A percentile compares a stretch with the other conserved stretches of the same genome.
Evolutionary conservation across 1,139 yeast species (phyloP).

Genomic region (Debaryomyces robertsiae): DNA sequence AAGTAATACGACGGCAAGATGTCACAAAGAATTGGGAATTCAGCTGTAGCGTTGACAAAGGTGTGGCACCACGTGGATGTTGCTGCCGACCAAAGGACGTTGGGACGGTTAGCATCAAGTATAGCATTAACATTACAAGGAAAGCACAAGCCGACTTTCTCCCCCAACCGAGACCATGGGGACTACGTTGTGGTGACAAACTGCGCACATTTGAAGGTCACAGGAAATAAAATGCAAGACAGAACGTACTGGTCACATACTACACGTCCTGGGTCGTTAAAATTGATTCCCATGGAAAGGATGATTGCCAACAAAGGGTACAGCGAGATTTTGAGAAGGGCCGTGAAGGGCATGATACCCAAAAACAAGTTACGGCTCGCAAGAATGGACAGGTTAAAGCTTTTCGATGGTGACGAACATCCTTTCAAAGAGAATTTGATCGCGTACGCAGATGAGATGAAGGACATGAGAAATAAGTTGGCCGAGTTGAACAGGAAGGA

Average conservation of each 20-base stretch:
- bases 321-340: slow-evolving; percentile 77
- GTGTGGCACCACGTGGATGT: slow-evolving; percentile 96
- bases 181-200: slow-evolving; percentile 97
- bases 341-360: slow-evolving; percentile 96
- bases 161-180: slow-evolving; percentile 79
- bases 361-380: slow-evolving; percentile 80
- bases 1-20: slow-evolving; percentile 23
- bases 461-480: slow-evolving; percentile 47
- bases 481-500: slow-evolving; percentile 43
- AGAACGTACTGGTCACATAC: slow-evolving; percentile 93
- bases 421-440: slow-evolving; percentile 82
- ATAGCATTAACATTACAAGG: slow-evolving; percentile 91
- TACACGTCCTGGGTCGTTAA: slow-evolving; percentile 86
- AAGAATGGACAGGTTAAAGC: slow-evolving; percentile 81
- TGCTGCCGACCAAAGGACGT: slow-evolving; percentile 77
- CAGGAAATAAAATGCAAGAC: slow-evolving; percentile 82
- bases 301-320: slow-evolving; percentile 80
- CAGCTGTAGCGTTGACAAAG: slow-evolving; percentile 78
- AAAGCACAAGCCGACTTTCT: slow-evolving; percentile 90
- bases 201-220: slow-evolving; percentile 74
- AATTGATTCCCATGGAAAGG: slow-evolving; percentile 79
- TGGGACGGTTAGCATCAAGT: slow-evolving; percentile 89
- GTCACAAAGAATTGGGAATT: slow-evolving; percentile 62
- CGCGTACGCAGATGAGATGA: slow-evolving; percentile 83
- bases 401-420: slow-evolving; percentile 84